Evolutionary conservation across 441 rosid genomes (phyloP).

Genomic region (Dalechampia spathulata): DNA sequence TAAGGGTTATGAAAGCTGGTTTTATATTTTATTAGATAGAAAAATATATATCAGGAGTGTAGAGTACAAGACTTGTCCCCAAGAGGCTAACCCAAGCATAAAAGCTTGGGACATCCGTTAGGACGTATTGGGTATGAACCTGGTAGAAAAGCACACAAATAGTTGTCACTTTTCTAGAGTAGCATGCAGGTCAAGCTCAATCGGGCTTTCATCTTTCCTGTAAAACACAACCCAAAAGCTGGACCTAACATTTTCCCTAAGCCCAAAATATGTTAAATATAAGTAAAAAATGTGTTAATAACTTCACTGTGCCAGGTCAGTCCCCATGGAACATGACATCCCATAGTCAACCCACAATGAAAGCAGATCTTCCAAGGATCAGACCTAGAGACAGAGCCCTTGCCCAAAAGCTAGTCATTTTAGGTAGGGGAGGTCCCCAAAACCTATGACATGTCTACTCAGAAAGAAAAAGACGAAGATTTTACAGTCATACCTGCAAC

Average conservation of each 20-base stretch:
- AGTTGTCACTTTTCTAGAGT: neutral
- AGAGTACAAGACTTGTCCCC: neutral
- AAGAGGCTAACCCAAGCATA: neutral
- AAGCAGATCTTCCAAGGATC: neutral
- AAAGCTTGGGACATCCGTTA: neutral
- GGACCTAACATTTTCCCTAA: neutral
- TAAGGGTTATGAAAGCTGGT: constrained; percentile 5
- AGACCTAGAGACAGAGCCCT: neutral
- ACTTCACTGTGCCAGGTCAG: too few relatives aligned
- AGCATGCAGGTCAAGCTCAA: too few relatives aligned
- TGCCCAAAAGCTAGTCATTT: neutral
- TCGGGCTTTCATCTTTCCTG: neutral
- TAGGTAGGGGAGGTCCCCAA: too few relatives aligned
- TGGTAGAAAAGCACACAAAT: neutral
- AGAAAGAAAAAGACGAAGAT: neutral
- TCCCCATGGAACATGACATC: neutral
- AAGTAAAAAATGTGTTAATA: too few relatives aligned
- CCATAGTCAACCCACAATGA: neutral
- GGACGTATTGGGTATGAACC: neutral
- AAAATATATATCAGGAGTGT: neutral
- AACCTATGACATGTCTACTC: too few relatives aligned
- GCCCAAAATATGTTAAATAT: too few relatives aligned
- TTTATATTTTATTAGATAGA: neutral
- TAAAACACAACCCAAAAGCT: neutral
- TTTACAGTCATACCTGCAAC: constrained; percentile 51